These are phyloP conservation scores for Cyberlindnera xishuangbannaensis DNA, from an alignment of 805 yeast species.

Conservation along the genomic window DNA sequence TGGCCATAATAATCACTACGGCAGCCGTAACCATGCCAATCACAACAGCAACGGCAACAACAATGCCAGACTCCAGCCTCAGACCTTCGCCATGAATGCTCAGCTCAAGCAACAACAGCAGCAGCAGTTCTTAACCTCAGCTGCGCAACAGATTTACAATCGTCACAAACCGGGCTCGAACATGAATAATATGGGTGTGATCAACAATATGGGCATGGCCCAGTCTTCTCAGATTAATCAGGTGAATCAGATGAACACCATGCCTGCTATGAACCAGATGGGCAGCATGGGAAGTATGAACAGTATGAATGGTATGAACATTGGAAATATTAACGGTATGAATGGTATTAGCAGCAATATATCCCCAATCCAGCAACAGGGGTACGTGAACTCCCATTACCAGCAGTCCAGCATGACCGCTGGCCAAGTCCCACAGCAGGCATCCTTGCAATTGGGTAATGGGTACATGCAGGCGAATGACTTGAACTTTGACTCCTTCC, in stretches of 20 bases:
- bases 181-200: not conserved
- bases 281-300: not conserved
- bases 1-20: too few relatives aligned
- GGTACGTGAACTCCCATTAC: not conserved
- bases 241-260: not conserved
- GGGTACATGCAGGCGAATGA: too few relatives aligned
- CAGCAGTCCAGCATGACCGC: conserved; percentile 5
- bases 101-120: conserved; percentile 24
- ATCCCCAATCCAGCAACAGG: too few relatives aligned
- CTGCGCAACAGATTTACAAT: conserved; percentile 16
- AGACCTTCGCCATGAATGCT: conserved; percentile 18
- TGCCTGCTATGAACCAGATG: not conserved
- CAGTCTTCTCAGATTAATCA: not conserved
- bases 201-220: not conserved
- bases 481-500: too few relatives aligned
- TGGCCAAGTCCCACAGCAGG: conserved; percentile 4
- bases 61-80: conserved; percentile 11
- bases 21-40: too few relatives aligned
- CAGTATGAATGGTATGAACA: conserved; percentile 3
- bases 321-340: conserved; percentile 2
- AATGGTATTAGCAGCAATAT: conserved; percentile 1
- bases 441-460: conserved; percentile 1
- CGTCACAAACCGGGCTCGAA: conserved; percentile 14
- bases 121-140: conserved; percentile 16
- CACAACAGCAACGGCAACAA: too few relatives aligned